phyloP scores from a whole-genome alignment of 352 stramenopile genomes.

The Pythium oligandrum region DNA sequence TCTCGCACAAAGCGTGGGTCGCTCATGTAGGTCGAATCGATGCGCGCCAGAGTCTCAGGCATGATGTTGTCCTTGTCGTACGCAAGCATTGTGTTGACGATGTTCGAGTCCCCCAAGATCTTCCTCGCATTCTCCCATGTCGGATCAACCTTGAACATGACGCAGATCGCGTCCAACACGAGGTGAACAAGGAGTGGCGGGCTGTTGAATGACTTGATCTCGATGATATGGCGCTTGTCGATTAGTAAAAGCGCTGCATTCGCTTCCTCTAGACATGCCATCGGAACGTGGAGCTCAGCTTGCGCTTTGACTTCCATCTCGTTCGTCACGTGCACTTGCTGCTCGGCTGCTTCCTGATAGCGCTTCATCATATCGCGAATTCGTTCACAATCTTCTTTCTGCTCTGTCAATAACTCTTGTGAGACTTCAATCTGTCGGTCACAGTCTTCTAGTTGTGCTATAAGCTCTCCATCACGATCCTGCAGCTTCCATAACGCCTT shows the following conservation, averaged over 20 bases:
- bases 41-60: conserved; percentile 24
- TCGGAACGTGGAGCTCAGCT: conserved; percentile 47
- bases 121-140: conserved; percentile 68
- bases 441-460: conserved; percentile 7
- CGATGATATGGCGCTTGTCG: conserved; percentile 68
- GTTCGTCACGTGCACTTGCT: conserved; percentile 60
- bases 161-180: conserved; percentile 65
- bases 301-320: conserved; percentile 56
- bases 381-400: conserved; percentile 36
- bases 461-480: conserved; percentile 22
- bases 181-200: conserved; percentile 66
- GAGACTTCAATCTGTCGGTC: conserved; percentile 27
- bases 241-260: conserved; percentile 55
- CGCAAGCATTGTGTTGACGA: conserved; percentile 61
- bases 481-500: conserved; percentile 37
- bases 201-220: conserved; percentile 82
- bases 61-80: conserved; percentile 74
- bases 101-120: conserved; percentile 59
- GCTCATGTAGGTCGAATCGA: conserved; percentile 43
- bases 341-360: conserved; percentile 48
- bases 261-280: conserved; percentile 64
- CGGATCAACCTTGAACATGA: conserved; percentile 63
- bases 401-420: conserved; percentile 23
- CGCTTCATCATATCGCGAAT: conserved; percentile 57
- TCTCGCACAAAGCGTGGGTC: conserved; percentile 54